Conservation (phyloP, 2,329 filamentous ascomycete genomes). For the Sphaerulina vaccinii region DNA sequence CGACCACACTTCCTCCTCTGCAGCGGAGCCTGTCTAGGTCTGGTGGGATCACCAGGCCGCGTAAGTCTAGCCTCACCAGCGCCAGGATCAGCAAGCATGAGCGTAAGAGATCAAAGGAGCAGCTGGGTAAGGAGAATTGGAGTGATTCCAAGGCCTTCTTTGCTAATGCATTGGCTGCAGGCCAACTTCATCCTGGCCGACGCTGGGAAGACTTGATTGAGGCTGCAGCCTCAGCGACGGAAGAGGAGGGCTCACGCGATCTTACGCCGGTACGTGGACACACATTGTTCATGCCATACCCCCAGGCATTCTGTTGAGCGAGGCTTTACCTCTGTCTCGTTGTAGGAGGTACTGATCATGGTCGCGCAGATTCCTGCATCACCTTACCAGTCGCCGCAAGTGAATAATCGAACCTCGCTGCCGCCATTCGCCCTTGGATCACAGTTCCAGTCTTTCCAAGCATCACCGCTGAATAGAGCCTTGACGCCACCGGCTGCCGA, state of each 20-base stretch:
- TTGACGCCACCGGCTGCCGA: conserved; percentile 70
- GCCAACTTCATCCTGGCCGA: conserved; percentile 67
- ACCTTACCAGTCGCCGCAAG: conserved; percentile 53
- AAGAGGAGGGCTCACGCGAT: conserved; percentile 80
- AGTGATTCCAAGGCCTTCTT: conserved; percentile 77
- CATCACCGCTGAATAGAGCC: conserved; percentile 85
- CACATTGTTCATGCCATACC: conserved; percentile 10
- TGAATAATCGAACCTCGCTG: conserved; percentile 59
- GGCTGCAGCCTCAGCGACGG: conserved; percentile 86
- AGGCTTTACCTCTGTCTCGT: conserved; percentile 1
- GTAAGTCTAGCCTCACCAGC: conserved; percentile 84
- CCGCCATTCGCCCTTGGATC: conserved; percentile 54
- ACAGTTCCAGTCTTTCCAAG: conserved; percentile 69
- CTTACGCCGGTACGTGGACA: conserved; percentile 72
- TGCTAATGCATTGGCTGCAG: conserved; percentile 78
- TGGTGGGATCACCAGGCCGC: conserved; percentile 65
- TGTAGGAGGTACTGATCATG: conserved; percentile 11
- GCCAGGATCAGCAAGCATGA: conserved; percentile 75
- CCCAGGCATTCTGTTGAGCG: conserved; percentile 6
- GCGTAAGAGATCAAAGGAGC: conserved; percentile 71
- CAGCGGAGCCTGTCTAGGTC: conserved; percentile 61
- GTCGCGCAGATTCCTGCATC: conserved; percentile 46
- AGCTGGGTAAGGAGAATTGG: conserved; percentile 67
- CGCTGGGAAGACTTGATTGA: conserved; percentile 96
- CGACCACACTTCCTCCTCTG: conserved; percentile 81